Conservation (phyloP, 768 basidiomycete genomes). For the Lyophyllum decastes region DNA sequence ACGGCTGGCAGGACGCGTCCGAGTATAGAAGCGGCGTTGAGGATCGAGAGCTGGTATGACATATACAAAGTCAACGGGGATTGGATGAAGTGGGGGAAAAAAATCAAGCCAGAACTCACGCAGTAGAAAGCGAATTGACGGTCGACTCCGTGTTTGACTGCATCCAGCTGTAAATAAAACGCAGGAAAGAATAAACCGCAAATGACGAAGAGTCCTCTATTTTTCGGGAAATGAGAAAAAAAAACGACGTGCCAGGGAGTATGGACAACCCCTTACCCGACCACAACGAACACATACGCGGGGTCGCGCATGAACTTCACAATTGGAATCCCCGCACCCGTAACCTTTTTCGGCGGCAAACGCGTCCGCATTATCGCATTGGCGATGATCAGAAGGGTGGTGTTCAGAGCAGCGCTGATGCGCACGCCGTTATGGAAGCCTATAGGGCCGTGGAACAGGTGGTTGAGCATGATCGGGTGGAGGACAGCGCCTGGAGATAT, state of each 20-base stretch:
- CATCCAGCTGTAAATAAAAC: slow-evolving; percentile 54
- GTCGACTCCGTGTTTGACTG: slow-evolving; percentile 42
- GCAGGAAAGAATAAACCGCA: slow-evolving; percentile 43
- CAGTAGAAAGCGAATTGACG: slow-evolving; percentile 49
- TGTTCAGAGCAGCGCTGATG: slow-evolving; percentile 38
- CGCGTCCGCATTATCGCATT: slow-evolving; percentile 34
- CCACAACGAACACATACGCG: slow-evolving; percentile 25
- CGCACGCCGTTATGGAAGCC: slow-evolving; percentile 43
- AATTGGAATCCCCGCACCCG: slow-evolving; percentile 21
- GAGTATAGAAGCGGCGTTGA: slow-evolving; percentile 52
- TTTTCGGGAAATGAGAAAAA: not conserved
- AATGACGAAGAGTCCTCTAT: slow-evolving; percentile 30
- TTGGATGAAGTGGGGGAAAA: not conserved
- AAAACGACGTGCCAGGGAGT: not conserved
- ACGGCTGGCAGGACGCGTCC: slow-evolving; percentile 52
- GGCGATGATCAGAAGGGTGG: slow-evolving; percentile 32
- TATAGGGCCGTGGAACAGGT: slow-evolving; percentile 34
- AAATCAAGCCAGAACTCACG: slow-evolving; percentile 26
- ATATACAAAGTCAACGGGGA: too few species aligned
- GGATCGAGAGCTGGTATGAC: slow-evolving; percentile 42
- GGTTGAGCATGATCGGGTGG: slow-evolving; percentile 63
- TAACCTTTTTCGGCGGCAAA: slow-evolving; percentile 30
- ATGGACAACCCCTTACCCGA: slow-evolving; percentile 15
- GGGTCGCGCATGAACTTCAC: slow-evolving; percentile 30
- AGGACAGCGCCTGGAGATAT: slow-evolving; percentile 44